A percentile compares a stretch with the other conserved stretches of the same genome.
Evolutionary conservation across 2,329 filamentous ascomycete genomes (phyloP).

Genomic region (Phialophora verrucosa): DNA sequence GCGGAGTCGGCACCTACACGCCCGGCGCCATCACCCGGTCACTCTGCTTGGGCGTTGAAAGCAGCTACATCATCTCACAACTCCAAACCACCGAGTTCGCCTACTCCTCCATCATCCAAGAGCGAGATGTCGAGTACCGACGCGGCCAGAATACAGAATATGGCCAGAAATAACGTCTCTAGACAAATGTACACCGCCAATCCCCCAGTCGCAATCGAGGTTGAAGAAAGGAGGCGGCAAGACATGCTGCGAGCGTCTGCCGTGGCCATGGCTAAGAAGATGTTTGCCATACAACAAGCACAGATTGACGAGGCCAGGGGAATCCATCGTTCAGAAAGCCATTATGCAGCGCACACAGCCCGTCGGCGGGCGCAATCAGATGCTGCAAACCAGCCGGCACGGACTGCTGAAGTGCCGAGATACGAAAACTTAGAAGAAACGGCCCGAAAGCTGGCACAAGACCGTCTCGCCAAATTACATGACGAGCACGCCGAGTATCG

Average conservation of each 20-base stretch:
- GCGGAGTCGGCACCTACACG: conserved; percentile 66
- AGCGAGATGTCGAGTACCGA: conserved; percentile 48
- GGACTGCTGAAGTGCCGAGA: conserved; percentile 25
- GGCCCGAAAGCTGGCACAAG: conserved; percentile 83
- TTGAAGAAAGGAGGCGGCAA: conserved; percentile 73
- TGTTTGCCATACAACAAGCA: conserved; percentile 75
- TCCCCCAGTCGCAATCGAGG: conserved; percentile 73
- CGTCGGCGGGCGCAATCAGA: conserved; percentile 42
- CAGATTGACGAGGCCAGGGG: conserved; percentile 58
- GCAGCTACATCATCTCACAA: conserved; percentile 72
- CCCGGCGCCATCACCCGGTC: conserved; percentile 47
- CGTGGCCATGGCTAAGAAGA: conserved; percentile 85
- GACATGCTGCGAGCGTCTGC: conserved; percentile 81
- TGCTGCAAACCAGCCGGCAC: conserved; percentile 29
- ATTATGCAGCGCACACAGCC: conserved; percentile 45
- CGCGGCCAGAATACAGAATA: conserved; percentile 67
- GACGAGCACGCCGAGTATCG: conserved; percentile 72
- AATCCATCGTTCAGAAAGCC: conserved; percentile 44
- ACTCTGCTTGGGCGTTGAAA: conserved; percentile 68
- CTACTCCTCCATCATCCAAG: conserved; percentile 53
- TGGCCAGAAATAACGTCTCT: conserved; percentile 70
- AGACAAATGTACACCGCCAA: conserved; percentile 78
- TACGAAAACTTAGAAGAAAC: conserved; percentile 74
- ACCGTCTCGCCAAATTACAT: conserved; percentile 80
- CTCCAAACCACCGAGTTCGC: conserved; percentile 47